These are phyloP conservation scores for Raffaelea albimanens DNA, from an alignment of 2,329 filamentous ascomycete genomes.

Conservation along the genomic window DNA sequence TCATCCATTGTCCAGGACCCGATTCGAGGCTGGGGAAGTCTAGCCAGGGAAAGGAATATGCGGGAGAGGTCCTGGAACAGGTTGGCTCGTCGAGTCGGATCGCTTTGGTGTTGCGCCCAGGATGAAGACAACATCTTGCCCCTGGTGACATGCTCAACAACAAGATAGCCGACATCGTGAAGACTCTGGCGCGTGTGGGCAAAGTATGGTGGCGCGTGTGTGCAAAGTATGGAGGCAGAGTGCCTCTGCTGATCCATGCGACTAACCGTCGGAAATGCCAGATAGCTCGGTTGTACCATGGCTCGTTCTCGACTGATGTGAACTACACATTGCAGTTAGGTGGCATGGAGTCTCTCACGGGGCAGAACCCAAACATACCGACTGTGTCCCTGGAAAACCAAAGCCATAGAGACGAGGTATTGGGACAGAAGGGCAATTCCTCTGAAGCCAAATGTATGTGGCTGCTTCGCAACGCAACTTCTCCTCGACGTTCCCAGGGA, in stretches of 20 bases:
- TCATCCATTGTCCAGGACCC: slow-evolving; percentile 16
- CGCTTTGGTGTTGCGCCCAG: slow-evolving; percentile 13
- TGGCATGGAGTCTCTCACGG: not conserved
- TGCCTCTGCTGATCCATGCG: too few relatives aligned
- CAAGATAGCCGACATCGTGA: slow-evolving; percentile 14
- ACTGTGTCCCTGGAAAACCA: slow-evolving; percentile 5
- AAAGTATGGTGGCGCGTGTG: too few relatives aligned
- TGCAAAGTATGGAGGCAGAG: not conserved
- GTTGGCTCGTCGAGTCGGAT: slow-evolving; percentile 15
- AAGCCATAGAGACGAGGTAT: slow-evolving; percentile 19
- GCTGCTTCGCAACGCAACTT: slow-evolving; percentile 28
- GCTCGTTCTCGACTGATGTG: not conserved
- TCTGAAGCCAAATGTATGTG: slow-evolving; percentile 27
- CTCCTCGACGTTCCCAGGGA: slow-evolving; percentile 27
- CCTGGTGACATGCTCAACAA: slow-evolving; percentile 17
- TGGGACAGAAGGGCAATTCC: slow-evolving; percentile 25
- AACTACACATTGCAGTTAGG: not conserved
- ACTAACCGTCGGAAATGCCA: not conserved
- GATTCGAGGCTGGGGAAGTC: slow-evolving; percentile 16
- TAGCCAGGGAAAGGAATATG: slow-evolving; percentile 18
- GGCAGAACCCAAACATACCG: too few relatives aligned
- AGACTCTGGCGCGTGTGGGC: slow-evolving; percentile 7
- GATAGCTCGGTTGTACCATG: not conserved
- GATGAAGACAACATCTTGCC: slow-evolving; percentile 20
- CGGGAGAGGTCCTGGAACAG: slow-evolving; percentile 19